Evolutionary conservation across 73 alveolate species (phyloP), one percentile per base, ranked within the genome.

Genomic region (Stentor roeselii): DNA sequence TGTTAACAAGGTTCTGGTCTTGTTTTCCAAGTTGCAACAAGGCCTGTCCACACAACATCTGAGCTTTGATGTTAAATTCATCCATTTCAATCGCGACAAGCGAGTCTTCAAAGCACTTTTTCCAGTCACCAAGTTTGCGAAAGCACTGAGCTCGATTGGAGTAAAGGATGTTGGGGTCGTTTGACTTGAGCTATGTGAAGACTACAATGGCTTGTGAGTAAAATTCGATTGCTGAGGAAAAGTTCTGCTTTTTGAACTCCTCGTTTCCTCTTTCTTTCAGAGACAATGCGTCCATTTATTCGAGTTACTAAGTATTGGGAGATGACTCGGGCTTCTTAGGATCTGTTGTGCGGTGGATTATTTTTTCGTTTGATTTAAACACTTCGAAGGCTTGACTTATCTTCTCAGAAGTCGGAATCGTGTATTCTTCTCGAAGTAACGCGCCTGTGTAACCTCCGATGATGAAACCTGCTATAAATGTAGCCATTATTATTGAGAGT

Each of bases 371-470:
- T 1, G 21, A 14, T 67, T 32, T 67, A 67, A 30, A 67, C 21
- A 67, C 41, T 40, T 21, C 41, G 37, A 67, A 21, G 11, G 80
- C 80, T 27, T 67, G 37, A 15, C 34, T n/a, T 67, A 67, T 67
- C 34, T 32, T 67, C 37, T 67, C 80, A 67, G 80, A 34, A 21
- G 80, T 67, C 11, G 80, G 80, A 34, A 67, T 27, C 21, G 21
- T 27, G 34, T 67, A 67, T 40, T 67, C 80, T 67, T 67, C 80
- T n/a, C 80, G n/a, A 32, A 67, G 14, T 34, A 67, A 27, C 37
- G 80, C 80, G 1, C 80, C 80, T 27, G 80, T 67, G 34, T 67
- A 67, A 21, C 42, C 80, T 67, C 80, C 80, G 37, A 67, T n/a
- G 0, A 67, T 1, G 41, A 67, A 67, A 14, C 80, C 80, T 27